Conservation (phyloP, 306 rosid species). For the Trifolium repens region DNA sequence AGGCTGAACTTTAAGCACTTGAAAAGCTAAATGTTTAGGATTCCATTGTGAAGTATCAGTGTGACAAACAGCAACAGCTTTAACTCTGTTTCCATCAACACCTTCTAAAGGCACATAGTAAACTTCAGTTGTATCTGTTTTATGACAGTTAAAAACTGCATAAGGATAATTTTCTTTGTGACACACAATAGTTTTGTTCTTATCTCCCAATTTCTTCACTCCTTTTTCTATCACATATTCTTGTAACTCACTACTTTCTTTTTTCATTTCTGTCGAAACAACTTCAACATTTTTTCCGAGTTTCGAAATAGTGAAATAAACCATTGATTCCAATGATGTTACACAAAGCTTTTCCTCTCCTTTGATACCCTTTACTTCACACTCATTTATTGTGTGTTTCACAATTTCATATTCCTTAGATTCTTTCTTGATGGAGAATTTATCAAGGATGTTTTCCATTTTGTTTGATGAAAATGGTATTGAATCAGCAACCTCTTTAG, state of each 20-base stretch:
- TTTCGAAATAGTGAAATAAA: conserved; percentile 58
- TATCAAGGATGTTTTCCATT: conserved; percentile 45
- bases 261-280: neutral
- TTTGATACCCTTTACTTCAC: conserved; percentile 50
- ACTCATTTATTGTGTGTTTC: conserved; percentile 54
- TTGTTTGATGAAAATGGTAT: conserved; percentile 75
- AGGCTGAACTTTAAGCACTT: neutral
- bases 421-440: conserved; percentile 51
- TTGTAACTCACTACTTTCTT: neutral
- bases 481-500: conserved; percentile 52
- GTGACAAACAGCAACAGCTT: neutral
- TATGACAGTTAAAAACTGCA: neutral
- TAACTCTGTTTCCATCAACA: neutral
- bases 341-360: conserved; percentile 83
- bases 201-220: neutral
- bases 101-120: neutral
- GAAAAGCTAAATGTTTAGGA: neutral
- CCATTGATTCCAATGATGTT: conserved; percentile 84
- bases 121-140: neutral
- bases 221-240: neutral
- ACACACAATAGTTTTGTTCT: neutral
- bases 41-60: neutral
- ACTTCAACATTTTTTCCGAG: neutral
- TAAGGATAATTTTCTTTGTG: neutral
- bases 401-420: conserved; percentile 54